A percentile compares a stretch with the other conserved stretches of the same genome.
phyloP scores from a whole-genome alignment of 805 yeast species.

The Alloascoidea africana region DNA sequence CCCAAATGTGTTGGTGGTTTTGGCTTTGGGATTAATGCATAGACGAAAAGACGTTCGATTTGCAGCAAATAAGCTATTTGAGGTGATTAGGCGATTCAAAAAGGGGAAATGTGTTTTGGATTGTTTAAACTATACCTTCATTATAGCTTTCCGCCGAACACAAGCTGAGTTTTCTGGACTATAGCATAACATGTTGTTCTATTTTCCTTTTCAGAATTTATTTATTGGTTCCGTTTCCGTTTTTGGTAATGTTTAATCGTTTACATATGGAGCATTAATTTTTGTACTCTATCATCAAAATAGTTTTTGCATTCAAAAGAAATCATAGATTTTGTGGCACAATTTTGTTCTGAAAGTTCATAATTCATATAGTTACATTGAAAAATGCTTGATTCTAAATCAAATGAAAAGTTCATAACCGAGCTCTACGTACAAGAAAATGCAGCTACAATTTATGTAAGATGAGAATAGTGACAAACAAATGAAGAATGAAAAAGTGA shows the following conservation, averaged over 20 bases:
- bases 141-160: constrained; percentile 3
- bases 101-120: constrained; percentile 15
- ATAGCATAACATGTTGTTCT: constrained; percentile 9
- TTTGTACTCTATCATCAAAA: too few relatives aligned
- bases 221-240: constrained; percentile 9
- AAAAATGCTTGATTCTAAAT: too few relatives aligned
- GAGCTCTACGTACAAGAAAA: too few relatives aligned
- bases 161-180: constrained; percentile 6
- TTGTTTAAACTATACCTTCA: constrained; percentile 9
- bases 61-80: constrained; percentile 11
- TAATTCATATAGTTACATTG: too few relatives aligned
- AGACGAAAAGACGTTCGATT: constrained; percentile 12
- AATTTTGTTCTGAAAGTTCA: too few relatives aligned
- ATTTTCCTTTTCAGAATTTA: constrained; percentile 2
- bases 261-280: constrained; percentile 9
- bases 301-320: too few relatives aligned
- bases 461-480: too few relatives aligned
- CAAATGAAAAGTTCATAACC: too few relatives aligned
- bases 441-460: too few relatives aligned
- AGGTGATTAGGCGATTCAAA: constrained; percentile 13
- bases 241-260: constrained; percentile 4
- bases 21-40: constrained; percentile 17
- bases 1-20: constrained; percentile 12
- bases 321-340: too few relatives aligned
- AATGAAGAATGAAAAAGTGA: too few relatives aligned